These are phyloP conservation scores for Chamaecyparis obtusa DNA, from an alignment of 75 land plant genomes.

Conservation along the genomic window DNA sequence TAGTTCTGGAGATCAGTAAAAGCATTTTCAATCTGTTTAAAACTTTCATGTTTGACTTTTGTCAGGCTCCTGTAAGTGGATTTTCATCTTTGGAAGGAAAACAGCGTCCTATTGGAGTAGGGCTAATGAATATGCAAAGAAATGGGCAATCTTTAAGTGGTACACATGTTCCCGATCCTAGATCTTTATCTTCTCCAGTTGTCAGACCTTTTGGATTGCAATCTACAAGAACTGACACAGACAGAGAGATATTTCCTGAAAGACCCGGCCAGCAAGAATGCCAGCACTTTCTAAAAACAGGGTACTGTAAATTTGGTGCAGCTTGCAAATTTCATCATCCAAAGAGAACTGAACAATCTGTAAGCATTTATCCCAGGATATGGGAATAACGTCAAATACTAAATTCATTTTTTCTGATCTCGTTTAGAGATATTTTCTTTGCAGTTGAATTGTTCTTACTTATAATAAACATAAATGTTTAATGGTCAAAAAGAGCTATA, in stretches of 20 bases:
- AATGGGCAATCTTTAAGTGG: background rate
- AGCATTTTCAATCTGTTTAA: background rate
- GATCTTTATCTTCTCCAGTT: conserved; percentile 17
- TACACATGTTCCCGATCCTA: background rate
- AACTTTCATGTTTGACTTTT: background rate
- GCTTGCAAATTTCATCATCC: conserved; percentile 92
- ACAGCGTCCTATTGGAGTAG: background rate
- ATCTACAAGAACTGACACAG: conserved; percentile 6
- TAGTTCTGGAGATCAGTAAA: background rate
- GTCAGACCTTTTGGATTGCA: conserved; percentile 20
- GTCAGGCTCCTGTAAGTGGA: conserved; percentile 11
- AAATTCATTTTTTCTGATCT: background rate
- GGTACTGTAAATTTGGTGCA: conserved; percentile 92
- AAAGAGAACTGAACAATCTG: conserved; percentile 5
- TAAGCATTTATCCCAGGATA: background rate
- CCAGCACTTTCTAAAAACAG: conserved; percentile 86
- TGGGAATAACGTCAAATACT: background rate
- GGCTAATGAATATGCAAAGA: background rate
- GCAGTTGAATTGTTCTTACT: background rate
- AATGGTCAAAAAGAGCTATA: background rate
- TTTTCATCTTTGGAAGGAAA: conserved; percentile 9
- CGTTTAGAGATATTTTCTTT: background rate
- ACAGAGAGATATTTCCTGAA: conserved; percentile 38
- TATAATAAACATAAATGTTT: background rate
- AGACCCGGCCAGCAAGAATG: conserved; percentile 92